Conservation (phyloP, 768 basidiomycete species). For the Termitomyces sp. region DNA sequence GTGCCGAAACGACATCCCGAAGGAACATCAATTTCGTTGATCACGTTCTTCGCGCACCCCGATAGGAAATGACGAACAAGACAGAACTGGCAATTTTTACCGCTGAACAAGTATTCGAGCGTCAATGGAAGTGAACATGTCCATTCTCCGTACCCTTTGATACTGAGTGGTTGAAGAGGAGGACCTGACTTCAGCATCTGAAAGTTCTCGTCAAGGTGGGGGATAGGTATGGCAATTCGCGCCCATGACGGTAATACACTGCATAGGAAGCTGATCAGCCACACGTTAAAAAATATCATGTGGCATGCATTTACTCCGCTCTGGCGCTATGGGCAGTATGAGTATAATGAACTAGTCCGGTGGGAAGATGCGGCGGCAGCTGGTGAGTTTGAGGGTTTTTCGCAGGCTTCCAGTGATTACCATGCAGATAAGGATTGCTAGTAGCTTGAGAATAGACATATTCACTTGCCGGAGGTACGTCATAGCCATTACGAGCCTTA, state of each 20-base stretch:
- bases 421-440: background rate
- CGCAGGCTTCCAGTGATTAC: background rate
- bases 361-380: background rate
- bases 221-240: background rate
- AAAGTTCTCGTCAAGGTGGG: background rate
- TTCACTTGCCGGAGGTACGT: background rate
- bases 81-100: conserved; percentile 50
- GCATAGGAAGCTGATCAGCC: background rate
- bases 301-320: background rate
- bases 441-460: background rate
- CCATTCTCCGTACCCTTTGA: conserved; percentile 52
- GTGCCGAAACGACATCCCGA: conserved; percentile 58
- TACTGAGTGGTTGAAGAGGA: conserved; percentile 34
- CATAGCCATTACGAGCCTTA: conserved; percentile 1
- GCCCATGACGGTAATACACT: background rate
- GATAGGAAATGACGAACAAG: conserved; percentile 52
- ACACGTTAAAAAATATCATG: background rate
- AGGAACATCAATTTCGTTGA: conserved; percentile 55
- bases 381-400: background rate
- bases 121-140: conserved; percentile 56
- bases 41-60: conserved; percentile 42
- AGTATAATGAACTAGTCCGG: background rate
- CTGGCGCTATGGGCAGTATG: background rate
- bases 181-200: conserved; percentile 17
- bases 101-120: conserved; percentile 56